These are phyloP conservation scores for Ophiosphaerella korrae DNA, from an alignment of 2,329 filamentous ascomycete genomes.

Conservation along the genomic window DNA sequence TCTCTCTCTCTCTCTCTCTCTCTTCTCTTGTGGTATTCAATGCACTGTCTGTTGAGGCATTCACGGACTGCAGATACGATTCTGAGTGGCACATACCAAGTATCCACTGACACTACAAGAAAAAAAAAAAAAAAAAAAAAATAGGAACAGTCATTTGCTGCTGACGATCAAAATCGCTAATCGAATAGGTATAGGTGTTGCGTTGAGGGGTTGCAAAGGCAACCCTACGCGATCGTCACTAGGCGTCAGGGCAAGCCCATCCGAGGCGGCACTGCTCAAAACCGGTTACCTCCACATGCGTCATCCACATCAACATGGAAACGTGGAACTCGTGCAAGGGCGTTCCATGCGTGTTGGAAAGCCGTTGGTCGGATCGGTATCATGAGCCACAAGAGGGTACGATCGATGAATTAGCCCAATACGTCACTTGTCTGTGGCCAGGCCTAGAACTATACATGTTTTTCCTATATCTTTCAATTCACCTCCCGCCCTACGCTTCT, in stretches of 20 bases:
- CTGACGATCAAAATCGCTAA: too few species aligned
- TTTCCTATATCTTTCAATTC: slow-evolving; percentile 7
- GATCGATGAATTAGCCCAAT: slow-evolving; percentile 7
- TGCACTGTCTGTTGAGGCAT: too few species aligned
- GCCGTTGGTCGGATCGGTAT: slow-evolving; percentile 13
- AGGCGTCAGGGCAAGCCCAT: slow-evolving; percentile 4
- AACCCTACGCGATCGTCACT: slow-evolving; percentile 6
- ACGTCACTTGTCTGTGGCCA: slow-evolving; percentile 20
- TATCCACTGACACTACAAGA: too few species aligned
- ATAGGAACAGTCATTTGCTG: too few species aligned
- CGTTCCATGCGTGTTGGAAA: slow-evolving; percentile 22
- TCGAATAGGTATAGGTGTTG: too few species aligned
- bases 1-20: too few species aligned
- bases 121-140: too few species aligned
- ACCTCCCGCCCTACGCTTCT: background rate
- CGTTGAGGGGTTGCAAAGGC: background rate
- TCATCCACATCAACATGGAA: slow-evolving; percentile 20
- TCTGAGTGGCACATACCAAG: too few species aligned
- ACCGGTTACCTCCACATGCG: slow-evolving; percentile 30
- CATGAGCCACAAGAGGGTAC: slow-evolving; percentile 3
- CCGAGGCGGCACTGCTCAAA: slow-evolving; percentile 9
- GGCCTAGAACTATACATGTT: slow-evolving; percentile 8
- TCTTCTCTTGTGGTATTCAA: too few species aligned
- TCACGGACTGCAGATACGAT: too few species aligned
- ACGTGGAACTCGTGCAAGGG: slow-evolving; percentile 23